Base-by-base conservation (phyloP, 257 asterid species). In the Jacaranda mimosifolia region DNA sequence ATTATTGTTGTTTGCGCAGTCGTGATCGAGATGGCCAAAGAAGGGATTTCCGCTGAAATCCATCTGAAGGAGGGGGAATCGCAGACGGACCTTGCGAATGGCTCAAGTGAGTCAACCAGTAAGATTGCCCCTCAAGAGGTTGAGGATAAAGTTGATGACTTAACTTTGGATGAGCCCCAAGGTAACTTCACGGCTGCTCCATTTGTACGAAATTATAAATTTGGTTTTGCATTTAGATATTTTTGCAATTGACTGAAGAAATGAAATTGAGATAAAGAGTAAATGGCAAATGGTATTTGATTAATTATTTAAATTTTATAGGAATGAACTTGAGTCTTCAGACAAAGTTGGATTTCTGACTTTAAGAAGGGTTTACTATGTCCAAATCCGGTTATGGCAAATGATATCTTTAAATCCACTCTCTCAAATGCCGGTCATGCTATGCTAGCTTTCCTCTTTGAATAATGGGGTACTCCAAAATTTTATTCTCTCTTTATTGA, bases 141-240 rank as follows among this genome's bases (percentile, higher is more conserved):
- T 38, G 92, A 80, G 85, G 94, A 84, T 74, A 85, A 87, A 83
- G 78, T 90, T 21, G 87, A 72, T 49, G 90, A 68, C 75, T 80
- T 94, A 72, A 80, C 74, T 35, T 71, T 87, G 81, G 91, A 85
- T 68, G 95, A 80, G 77, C 87, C 87, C 57, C 87, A 83, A 86
- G 97, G 96, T 91, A 69, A 46, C 55, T 60, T 8, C 35, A 36
- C 12, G 42, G 52, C 72, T 32, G 35, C 66, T 15, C 62, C 7
- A 60, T 74, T 48, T 38, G 6, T 59, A 7, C 43, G 63, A 40
- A 8, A 42, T 52, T 17, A 9, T 49, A 63, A n/a, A 21, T 18
- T 3, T 21, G 51, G 58, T 60, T 2, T 26, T 6, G 56, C 21
- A 5, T 10, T 66, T 3, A 39, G 45, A 55, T 67, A 9, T 52